Conservation (phyloP, 306 rosid species). For the Fagus crenata region DNA sequence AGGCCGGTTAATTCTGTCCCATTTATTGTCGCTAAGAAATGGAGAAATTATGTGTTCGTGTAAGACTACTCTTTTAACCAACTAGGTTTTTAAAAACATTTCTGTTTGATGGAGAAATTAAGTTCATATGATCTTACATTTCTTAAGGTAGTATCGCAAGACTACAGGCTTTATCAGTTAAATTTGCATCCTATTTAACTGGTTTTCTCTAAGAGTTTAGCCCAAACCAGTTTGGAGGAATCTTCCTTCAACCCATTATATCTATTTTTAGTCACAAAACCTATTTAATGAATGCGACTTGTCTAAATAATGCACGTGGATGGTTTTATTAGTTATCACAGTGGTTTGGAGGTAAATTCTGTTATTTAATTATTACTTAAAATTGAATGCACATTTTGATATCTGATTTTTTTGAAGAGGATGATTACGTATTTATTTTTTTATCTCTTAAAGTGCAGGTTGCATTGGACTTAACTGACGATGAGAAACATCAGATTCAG, state of each 20-base stretch:
- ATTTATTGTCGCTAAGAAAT: no score
- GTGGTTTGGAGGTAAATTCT: no score
- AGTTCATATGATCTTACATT: no score
- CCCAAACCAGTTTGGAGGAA: no score
- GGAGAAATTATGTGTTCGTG: no score
- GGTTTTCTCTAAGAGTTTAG: neutral
- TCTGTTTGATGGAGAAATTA: no score
- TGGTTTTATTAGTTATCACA: no score
- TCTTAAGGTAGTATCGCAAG: neutral
- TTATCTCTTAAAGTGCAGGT: constrained; percentile 43
- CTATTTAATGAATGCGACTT: no score
- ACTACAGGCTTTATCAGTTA: neutral
- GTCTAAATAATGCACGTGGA: no score
- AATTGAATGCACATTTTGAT: neutral
- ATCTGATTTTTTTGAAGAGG: constrained; percentile 1
- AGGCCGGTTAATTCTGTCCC: no score
- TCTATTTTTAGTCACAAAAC: no score
- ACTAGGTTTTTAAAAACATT: constrained; percentile 1
- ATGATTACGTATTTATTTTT: neutral
- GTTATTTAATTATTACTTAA: neutral
- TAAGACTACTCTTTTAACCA: neutral
- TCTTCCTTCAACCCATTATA: no score
- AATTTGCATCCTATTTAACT: neutral
- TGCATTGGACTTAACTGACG: constrained; percentile 77
- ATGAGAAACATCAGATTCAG: constrained; percentile 64